Percentiles rank a stretch among this genome's conserved stretches.
These are phyloP conservation scores for Aspergillus conjunctus DNA, from an alignment of 495 filamentous ascomycete species.

Conservation along the genomic window DNA sequence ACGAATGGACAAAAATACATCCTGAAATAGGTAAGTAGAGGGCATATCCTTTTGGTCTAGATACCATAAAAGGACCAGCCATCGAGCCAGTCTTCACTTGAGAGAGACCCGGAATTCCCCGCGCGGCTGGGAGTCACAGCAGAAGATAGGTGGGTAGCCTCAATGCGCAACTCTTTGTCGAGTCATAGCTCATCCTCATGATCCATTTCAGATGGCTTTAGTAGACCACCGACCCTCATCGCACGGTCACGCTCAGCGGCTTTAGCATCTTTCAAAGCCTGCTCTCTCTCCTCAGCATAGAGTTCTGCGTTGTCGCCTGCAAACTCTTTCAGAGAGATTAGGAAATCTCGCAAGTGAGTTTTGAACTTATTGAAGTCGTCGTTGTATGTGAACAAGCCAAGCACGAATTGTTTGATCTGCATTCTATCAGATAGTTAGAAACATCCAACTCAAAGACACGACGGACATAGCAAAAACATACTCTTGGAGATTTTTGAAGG, in stretches of 20 bases:
- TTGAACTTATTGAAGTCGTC: slow-evolving; percentile 87
- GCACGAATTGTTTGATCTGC: slow-evolving; percentile 87
- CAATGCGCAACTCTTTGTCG: slow-evolving; percentile 62
- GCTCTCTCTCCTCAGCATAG: slow-evolving; percentile 93
- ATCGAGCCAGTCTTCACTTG: slow-evolving; percentile 35
- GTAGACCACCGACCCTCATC: slow-evolving; percentile 87
- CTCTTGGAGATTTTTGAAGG: slow-evolving; percentile 91
- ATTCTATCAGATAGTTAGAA: slow-evolving; percentile 57
- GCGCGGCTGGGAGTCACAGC: slow-evolving; percentile 17
- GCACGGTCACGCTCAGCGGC: slow-evolving; percentile 81
- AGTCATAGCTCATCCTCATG: slow-evolving; percentile 93
- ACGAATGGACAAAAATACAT: slow-evolving; percentile 20
- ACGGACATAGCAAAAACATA: slow-evolving; percentile 49
- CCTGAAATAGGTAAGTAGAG: slow-evolving; percentile 16
- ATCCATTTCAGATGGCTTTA: slow-evolving; percentile 92
- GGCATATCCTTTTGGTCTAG: slow-evolving; percentile 21
- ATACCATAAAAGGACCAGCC: slow-evolving; percentile 48
- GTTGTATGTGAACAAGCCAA: slow-evolving; percentile 80
- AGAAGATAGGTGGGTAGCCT: slow-evolving; percentile 41
- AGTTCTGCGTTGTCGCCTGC: slow-evolving; percentile 81
- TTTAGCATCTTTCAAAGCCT: slow-evolving; percentile 74
- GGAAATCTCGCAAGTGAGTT: slow-evolving; percentile 90
- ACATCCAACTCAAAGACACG: background rate
- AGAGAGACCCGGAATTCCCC: slow-evolving; percentile 12
- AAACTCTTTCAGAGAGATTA: slow-evolving; percentile 96